These are phyloP conservation scores for Erythrophleum ivorense DNA, from an alignment of 331 rosid genomes.

Conservation along the genomic window DNA sequence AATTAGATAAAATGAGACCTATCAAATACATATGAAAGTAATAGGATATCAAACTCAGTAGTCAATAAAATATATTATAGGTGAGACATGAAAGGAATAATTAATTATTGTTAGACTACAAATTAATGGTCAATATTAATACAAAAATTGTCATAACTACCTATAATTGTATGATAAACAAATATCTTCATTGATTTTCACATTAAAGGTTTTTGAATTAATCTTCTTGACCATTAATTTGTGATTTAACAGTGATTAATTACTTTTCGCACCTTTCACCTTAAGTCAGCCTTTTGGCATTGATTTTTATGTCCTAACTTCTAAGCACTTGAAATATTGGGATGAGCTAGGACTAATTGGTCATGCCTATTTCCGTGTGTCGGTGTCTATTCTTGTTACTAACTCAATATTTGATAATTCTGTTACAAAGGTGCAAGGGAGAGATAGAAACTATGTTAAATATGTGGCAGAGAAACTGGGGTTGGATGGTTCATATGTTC, in stretches of 20 bases:
- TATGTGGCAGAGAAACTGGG: constrained; percentile 74
- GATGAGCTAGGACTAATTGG: constrained; percentile 18
- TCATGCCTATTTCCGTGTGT: constrained; percentile 17
- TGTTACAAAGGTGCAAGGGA: constrained; percentile 91
- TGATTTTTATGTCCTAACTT: neutral
- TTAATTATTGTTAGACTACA: no score
- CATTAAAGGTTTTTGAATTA: neutral
- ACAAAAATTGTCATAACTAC: no score
- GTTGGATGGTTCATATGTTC: constrained; percentile 88
- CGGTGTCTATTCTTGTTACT: constrained; percentile 7
- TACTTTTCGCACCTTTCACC: neutral
- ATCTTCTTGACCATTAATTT: neutral
- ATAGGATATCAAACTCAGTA: neutral
- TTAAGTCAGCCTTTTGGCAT: neutral
- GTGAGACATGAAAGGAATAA: neutral
- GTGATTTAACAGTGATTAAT: no score
- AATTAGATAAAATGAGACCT: no score
- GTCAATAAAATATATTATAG: constrained; percentile 9
- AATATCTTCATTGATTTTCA: no score
- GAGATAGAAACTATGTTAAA: constrained; percentile 75
- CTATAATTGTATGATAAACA: no score
- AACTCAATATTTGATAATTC: constrained; percentile 37
- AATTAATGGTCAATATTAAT: no score
- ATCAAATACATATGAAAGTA: neutral
- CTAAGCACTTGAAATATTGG: constrained; percentile 16